phyloP scores from a whole-genome alignment of 2,329 filamentous ascomycete species.

The Alternaria postmessia region DNA sequence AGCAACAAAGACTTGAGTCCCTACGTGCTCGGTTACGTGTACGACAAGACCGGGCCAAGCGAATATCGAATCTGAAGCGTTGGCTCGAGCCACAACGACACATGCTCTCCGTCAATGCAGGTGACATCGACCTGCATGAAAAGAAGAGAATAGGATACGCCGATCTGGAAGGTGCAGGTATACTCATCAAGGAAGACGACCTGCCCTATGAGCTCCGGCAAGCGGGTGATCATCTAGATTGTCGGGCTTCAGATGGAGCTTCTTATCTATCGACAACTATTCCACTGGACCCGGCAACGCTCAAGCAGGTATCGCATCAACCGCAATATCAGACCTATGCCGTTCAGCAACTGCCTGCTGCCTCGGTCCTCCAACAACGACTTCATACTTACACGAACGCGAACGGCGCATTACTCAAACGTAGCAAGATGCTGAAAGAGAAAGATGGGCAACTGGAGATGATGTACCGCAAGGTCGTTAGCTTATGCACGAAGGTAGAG shows the following conservation, averaged over 20 bases:
- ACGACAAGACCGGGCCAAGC: conserved; percentile 70
- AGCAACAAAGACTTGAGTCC: conserved; percentile 75
- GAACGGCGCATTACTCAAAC: conserved; percentile 71
- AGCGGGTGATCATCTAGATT: conserved; percentile 38
- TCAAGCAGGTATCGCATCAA: conserved; percentile 42
- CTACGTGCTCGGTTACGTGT: conserved; percentile 71
- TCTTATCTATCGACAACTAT: conserved; percentile 41
- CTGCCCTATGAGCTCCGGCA: conserved; percentile 41
- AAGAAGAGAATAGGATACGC: conserved; percentile 57
- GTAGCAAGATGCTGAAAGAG: conserved; percentile 75
- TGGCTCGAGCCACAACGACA: conserved; percentile 75
- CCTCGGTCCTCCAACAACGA: conserved; percentile 66
- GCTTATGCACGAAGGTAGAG: conserved; percentile 81
- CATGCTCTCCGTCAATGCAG: conserved; percentile 58
- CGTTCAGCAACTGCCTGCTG: conserved; percentile 29
- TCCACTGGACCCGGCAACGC: conserved; percentile 26
- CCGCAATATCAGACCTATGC: conserved; percentile 19
- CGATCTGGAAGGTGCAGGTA: conserved; percentile 50
- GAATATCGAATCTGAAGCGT: conserved; percentile 78
- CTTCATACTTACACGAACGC: conserved; percentile 75
- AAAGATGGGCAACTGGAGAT: conserved; percentile 84
- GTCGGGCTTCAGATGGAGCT: conserved; percentile 41
- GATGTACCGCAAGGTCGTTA: conserved; percentile 88
- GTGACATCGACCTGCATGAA: conserved; percentile 52
- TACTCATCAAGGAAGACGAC: conserved; percentile 39